Evolutionary conservation across 2,329 filamentous ascomycete species (phyloP).

Genomic region (Curvularia sp.): DNA sequence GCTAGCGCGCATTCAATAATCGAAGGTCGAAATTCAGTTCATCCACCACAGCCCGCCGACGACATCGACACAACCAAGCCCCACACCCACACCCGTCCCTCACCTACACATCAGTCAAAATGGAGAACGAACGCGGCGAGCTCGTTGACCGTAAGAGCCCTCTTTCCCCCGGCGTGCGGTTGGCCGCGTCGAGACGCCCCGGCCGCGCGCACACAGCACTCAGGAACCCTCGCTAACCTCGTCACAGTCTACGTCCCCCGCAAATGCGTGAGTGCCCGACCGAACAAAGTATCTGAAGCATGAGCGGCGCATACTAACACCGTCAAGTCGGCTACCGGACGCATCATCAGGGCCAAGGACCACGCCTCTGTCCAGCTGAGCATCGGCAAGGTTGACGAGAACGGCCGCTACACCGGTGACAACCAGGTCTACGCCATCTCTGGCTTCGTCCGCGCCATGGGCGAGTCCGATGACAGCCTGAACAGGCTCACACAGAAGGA

Average conservation of each 20-base stretch:
- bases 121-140: conserved; percentile 99
- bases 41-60: conserved; percentile 19
- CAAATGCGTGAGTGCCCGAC: conserved; percentile 52
- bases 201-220: conserved; percentile 58
- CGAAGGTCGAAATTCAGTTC: conserved; percentile 29
- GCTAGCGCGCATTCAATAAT: conserved; percentile 10
- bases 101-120: conserved; percentile 62
- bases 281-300: conserved; percentile 8
- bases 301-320: conserved; percentile 31
- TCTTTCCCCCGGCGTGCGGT: conserved; percentile 3
- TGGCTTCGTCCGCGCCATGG: conserved; percentile 97
- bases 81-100: conserved; percentile 34
- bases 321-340: conserved; percentile 61
- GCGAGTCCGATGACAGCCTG: conserved; percentile 94
- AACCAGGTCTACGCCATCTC: conserved; percentile 97
- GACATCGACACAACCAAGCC: conserved; percentile 37
- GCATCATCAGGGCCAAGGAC: conserved; percentile 99
- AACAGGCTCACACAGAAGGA: conserved; percentile 97
- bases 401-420: conserved; percentile 94
- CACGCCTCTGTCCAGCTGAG: conserved; percentile 98
- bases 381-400: conserved; percentile 98
- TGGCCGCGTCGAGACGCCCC: background rate
- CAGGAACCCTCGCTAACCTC: conserved; percentile 25
- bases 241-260: conserved; percentile 41
- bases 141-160: conserved; percentile 78